Base-by-base conservation (phyloP, 148 eudicot species). In the Vaccinium darrowii region DNA sequence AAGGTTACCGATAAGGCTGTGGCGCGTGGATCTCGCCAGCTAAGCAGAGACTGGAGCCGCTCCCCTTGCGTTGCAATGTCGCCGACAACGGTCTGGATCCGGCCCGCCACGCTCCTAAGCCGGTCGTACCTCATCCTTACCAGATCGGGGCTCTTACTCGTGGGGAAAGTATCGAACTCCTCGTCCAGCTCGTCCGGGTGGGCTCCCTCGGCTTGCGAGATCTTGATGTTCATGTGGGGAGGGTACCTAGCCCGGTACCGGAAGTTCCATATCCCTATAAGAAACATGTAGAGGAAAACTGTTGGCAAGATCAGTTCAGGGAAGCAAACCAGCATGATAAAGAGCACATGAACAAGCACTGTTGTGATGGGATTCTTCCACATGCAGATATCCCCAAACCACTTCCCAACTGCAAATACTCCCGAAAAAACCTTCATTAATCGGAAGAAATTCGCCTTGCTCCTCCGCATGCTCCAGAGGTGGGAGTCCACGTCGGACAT, bases 1-100 rank as follows among this genome's bases (percentile, higher is more conserved):
- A 95, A 95, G 0, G 94, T 91, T 76, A 95, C 92, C 30, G 93
- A 95, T 23, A 97, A 86, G 62, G 96, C 92, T 0, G 99, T 93
- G n/a, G 98, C 99, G 21, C 99, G 92, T 3, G 98, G 99, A 86
- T 97, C 99, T 8, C 98, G 88, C 99, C 99, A 97, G 98, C 98
- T 95, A 63, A 97, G 69, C 81, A 97, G 85, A 16, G 99, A 97
- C 76, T 93, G 99, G 75, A 92, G 78, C 1, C 99, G 89, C 90
- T 97, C 99, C 16, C 98, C 99, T 79, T 97, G 99, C 3, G 98
- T 94, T 1, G 99, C 99, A 65, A 97, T 81, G 57, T 97, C 99
- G 12, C 99, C 99, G 3, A 95, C 93, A 58, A 97, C 98, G 0
- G 98, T 95, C 82, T 97, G 98, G 13, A 97, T 93, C 85, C 99